Evolutionary conservation across 2,329 filamentous ascomycete genomes (phyloP).

Genomic region (Nectriaceae sp.): DNA sequence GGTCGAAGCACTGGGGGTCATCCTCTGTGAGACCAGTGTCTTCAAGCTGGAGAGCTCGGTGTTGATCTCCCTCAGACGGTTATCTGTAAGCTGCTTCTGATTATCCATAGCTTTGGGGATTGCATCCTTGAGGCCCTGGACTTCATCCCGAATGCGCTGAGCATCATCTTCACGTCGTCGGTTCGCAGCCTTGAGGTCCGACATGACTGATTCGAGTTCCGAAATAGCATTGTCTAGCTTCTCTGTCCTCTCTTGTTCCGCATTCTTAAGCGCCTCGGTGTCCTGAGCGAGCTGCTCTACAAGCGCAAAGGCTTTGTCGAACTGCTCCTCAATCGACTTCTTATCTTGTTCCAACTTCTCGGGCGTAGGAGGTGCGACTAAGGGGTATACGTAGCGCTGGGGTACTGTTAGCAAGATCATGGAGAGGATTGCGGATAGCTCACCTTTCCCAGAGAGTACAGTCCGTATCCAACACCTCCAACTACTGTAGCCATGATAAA

Average conservation of each 20-base stretch:
- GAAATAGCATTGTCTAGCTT: constrained; percentile 78
- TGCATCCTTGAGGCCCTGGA: constrained; percentile 77
- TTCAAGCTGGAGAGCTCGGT: constrained; percentile 90
- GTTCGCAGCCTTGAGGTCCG: constrained; percentile 78
- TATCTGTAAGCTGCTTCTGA: constrained; percentile 83
- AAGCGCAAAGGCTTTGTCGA: constrained; percentile 86
- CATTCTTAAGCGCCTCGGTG: constrained; percentile 82
- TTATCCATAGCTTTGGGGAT: constrained; percentile 88
- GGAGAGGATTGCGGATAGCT: constrained; percentile 6
- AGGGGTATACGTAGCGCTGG: constrained; percentile 84
- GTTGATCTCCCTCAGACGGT: constrained; percentile 79
- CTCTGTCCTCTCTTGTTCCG: constrained; percentile 82
- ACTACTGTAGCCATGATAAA: constrained; percentile 99
- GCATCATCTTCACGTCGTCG: constrained; percentile 85
- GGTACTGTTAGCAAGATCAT: constrained; percentile 23
- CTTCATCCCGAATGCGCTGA: constrained; percentile 82
- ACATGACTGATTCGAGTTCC: constrained; percentile 82
- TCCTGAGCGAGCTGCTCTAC: constrained; percentile 92
- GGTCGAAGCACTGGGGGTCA: constrained; percentile 42
- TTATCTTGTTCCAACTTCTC: constrained; percentile 95
- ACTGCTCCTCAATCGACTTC: constrained; percentile 86
- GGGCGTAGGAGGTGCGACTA: constrained; percentile 91
- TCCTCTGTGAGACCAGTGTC: constrained; percentile 72
- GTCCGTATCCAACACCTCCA: constrained; percentile 83
- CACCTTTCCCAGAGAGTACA: constrained; percentile 87